These are phyloP conservation scores for Cryptococcus amylolentus DNA, from an alignment of 1,284 basidiomycete species.

Conservation along the genomic window DNA sequence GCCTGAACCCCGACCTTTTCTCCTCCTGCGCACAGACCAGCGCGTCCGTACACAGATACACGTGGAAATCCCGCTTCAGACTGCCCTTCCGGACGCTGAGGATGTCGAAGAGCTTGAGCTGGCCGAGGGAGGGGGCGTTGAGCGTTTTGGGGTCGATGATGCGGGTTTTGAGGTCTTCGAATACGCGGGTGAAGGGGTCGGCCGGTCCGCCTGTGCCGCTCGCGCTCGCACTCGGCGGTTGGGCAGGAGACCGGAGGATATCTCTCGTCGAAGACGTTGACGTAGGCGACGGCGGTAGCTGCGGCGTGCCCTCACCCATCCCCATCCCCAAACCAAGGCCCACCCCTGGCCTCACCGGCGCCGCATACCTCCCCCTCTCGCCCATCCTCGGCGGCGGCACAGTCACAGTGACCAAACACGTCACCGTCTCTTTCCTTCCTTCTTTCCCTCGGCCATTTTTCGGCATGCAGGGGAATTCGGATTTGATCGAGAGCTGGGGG, in stretches of 20 bases:
- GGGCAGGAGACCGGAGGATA: neutral
- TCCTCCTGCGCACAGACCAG: slow-evolving; percentile 95
- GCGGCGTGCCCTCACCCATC: slow-evolving; percentile 26
- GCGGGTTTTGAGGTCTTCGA: slow-evolving; percentile 78
- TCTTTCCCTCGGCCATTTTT: slow-evolving; percentile 22
- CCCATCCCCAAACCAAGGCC: slow-evolving; percentile 18
- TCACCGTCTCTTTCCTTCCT: slow-evolving; percentile 63
- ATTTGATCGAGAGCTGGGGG: slow-evolving; percentile 80
- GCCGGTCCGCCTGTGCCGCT: neutral
- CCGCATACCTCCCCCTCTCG: slow-evolving; percentile 30
- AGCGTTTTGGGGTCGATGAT: slow-evolving; percentile 94
- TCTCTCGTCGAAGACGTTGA: slow-evolving; percentile 25
- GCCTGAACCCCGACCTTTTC: slow-evolving; percentile 62
- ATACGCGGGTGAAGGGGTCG: slow-evolving; percentile 63
- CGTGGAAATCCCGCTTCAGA: slow-evolving; percentile 83
- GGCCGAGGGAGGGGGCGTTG: slow-evolving; percentile 73
- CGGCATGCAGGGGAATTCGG: slow-evolving; percentile 78
- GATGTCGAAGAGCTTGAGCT: slow-evolving; percentile 84
- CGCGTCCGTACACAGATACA: slow-evolving; percentile 94
- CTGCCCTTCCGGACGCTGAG: slow-evolving; percentile 80
- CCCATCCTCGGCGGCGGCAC: slow-evolving; percentile 61
- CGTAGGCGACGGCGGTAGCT: slow-evolving; percentile 36
- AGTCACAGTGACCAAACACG: slow-evolving; percentile 85
- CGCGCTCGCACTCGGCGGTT: neutral
- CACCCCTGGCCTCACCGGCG: slow-evolving; percentile 10